phyloP scores from a whole-genome alignment of 306 rosid genomes.

The Clitoria ternatea region DNA sequence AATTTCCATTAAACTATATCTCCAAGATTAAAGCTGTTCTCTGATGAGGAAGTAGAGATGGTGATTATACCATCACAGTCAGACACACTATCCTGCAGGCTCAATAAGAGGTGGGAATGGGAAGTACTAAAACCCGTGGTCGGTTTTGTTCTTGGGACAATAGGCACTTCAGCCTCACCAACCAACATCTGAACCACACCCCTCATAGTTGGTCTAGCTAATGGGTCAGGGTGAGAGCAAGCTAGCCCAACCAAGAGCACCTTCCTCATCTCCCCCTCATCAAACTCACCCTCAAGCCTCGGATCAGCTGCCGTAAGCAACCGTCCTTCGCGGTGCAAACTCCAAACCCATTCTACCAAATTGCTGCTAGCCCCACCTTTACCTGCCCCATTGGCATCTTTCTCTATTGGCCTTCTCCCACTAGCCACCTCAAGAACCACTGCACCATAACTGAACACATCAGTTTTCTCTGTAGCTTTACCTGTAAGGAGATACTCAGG shows the following conservation, averaged over 20 bases:
- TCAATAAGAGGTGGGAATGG: conserved; percentile 60
- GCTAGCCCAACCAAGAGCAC: conserved; percentile 70
- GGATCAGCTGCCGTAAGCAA: conserved; percentile 63
- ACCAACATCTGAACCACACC: conserved; percentile 78
- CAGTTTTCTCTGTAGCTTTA: conserved; percentile 86
- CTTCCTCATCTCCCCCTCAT: conserved; percentile 67
- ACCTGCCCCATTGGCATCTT: conserved; percentile 47
- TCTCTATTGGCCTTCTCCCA: conserved; percentile 93
- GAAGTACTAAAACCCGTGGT: conserved; percentile 65
- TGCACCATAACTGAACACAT: conserved; percentile 90
- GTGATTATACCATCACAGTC: conserved; percentile 76
- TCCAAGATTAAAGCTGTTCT: conserved; percentile 46
- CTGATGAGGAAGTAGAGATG: conserved; percentile 71
- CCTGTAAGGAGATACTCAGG: conserved; percentile 93
- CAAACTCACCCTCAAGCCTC: conserved; percentile 57
- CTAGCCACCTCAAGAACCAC: conserved; percentile 94
- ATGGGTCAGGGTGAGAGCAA: conserved; percentile 86
- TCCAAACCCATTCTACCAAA: conserved; percentile 98
- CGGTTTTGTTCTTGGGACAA: conserved; percentile 76
- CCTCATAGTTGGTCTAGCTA: conserved; percentile 76
- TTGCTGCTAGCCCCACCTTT: conserved; percentile 54
- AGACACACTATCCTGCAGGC: conserved; percentile 86
- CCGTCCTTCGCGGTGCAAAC: conserved; percentile 71
- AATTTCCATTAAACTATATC: conserved; percentile 46
- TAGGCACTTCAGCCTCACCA: conserved; percentile 84